These are phyloP conservation scores for Hypocrella siamensis DNA, from an alignment of 2,329 filamentous ascomycete species.

Conservation along the genomic window DNA sequence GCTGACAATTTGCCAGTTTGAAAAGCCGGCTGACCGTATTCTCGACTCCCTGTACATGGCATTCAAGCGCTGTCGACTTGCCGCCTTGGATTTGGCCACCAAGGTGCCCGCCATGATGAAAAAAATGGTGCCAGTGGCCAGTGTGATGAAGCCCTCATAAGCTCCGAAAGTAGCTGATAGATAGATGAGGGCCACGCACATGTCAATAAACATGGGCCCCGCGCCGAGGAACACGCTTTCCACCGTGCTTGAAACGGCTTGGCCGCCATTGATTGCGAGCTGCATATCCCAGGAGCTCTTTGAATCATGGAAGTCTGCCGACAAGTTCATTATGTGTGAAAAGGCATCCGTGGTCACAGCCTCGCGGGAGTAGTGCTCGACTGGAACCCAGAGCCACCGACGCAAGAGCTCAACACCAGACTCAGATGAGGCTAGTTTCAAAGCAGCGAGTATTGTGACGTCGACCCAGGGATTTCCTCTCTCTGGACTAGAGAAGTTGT, in stretches of 20 bases:
- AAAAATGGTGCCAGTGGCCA: slow-evolving; percentile 41
- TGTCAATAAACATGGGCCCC: slow-evolving; percentile 43
- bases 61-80: slow-evolving; percentile 33
- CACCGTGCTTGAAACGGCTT: slow-evolving; percentile 36
- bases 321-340: slow-evolving; percentile 43
- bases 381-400: slow-evolving; percentile 40
- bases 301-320: slow-evolving; percentile 45
- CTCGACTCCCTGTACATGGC: slow-evolving; percentile 40
- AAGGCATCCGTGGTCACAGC: slow-evolving; percentile 38
- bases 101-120: slow-evolving; percentile 36
- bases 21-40: slow-evolving; percentile 37
- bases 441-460: slow-evolving; percentile 32
- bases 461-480: slow-evolving; percentile 34
- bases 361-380: slow-evolving; percentile 40
- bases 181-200: slow-evolving; percentile 42
- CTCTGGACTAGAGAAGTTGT: slow-evolving; percentile 35
- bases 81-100: slow-evolving; percentile 31
- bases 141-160: slow-evolving; percentile 46
- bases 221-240: slow-evolving; percentile 43
- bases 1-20: slow-evolving; percentile 43
- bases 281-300: slow-evolving; percentile 44
- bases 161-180: slow-evolving; percentile 42
- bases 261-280: slow-evolving; percentile 38
- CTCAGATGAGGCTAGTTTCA: slow-evolving; percentile 37
- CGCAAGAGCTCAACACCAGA: slow-evolving; percentile 37